Evolutionary conservation across 2,329 filamentous ascomycete genomes (phyloP), one percentile per base, ranked within the genome.

Genomic region (Fusarium decemcellulare): DNA sequence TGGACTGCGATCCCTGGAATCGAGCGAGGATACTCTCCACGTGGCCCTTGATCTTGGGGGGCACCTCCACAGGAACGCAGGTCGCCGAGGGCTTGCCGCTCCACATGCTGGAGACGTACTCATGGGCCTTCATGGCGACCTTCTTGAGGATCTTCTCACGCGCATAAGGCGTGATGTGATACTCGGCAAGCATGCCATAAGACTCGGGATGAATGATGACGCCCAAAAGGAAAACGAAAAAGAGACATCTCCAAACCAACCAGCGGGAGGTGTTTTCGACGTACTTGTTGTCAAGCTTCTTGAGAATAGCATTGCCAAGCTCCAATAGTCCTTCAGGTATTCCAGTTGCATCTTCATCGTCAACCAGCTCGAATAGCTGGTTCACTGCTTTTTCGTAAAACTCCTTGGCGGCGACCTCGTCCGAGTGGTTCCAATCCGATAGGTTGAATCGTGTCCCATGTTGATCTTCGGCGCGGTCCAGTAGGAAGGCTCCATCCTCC

Each of bases 131-230:
- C 77, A 92, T 90, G 59, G 92, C 94, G 60, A 98, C 91, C 77
- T 95, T 92, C 74, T 91, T 91, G 59, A 92, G 82, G 60, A 92
- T 92, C 79, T 91, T 95, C 75, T 97, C 93, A 44, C 96, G 90
- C 43, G 94, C 94, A 80, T 95, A 94, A 72, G 97, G 93, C 52
- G 93, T 95, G 74, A 98, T 94, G 81, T 97, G 93, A 78, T 97
- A 95, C 74, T 97, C 93, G 60, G 93, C 88, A 84, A 98, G 91
- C 82, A 92, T 89, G 58, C 89, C 88, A 71, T 90, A 87, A 55
- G 87, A 94, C 86, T 99, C 96, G 11, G 96, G 96, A 75, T 96
- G 93, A 50, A 94, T 93, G 75, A 98, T 89, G 56, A 94, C 91
- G 73, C 93, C 92, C 48, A 93, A 87, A 37, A 98, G 84, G 80